phyloP scores from a whole-genome alignment of 805 yeast species.

The Kregervanrija delftensis region DNA sequence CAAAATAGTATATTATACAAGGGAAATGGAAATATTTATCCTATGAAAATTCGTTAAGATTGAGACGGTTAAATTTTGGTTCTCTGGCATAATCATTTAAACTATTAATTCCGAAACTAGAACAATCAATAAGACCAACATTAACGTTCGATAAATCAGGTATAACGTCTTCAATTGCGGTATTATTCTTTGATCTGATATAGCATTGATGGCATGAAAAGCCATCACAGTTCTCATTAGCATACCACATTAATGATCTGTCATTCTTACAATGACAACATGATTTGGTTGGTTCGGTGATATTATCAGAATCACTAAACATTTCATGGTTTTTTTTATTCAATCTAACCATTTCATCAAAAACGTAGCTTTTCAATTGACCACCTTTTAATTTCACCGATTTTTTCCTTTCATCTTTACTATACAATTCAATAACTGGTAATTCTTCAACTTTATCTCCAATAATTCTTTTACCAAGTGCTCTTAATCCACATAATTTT shows the following conservation, averaged over 20 bases:
- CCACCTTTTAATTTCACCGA: conserved; percentile 7
- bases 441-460: conserved; percentile 21
- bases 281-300: neutral
- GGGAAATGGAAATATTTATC: too few relatives aligned
- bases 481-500: conserved; percentile 23
- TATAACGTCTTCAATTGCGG: conserved; percentile 16
- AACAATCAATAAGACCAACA: too few relatives aligned
- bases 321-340: neutral
- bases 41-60: too few relatives aligned
- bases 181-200: conserved; percentile 18
- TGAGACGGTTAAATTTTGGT: too few relatives aligned
- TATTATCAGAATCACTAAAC: neutral
- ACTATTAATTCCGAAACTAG: too few relatives aligned
- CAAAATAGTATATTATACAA: too few relatives aligned
- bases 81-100: too few relatives aligned
- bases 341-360: conserved; percentile 2
- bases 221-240: conserved; percentile 3
- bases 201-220: conserved; percentile 21
- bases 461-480: conserved; percentile 24
- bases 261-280: conserved; percentile 18
- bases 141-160: conserved; percentile 15
- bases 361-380: conserved; percentile 4
- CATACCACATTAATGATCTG: conserved; percentile 17
- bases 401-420: conserved; percentile 27
- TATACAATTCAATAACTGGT: conserved; percentile 35